These are phyloP conservation scores for Tolypocladium capitatum DNA, from an alignment of 2,329 filamentous ascomycete species.

Conservation along the genomic window DNA sequence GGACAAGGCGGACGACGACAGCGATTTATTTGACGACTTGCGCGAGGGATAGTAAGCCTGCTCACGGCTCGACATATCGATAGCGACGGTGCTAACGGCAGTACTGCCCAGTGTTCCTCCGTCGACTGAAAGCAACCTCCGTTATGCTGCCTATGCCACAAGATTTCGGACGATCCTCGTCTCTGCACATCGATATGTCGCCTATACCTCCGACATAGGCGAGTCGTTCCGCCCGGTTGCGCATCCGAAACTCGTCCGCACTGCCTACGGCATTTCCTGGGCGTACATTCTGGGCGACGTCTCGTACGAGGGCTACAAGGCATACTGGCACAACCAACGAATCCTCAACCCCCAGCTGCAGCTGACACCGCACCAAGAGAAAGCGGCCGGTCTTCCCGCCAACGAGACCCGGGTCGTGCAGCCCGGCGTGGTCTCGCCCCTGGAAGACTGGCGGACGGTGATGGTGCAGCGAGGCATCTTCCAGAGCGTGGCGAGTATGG, in stretches of 20 bases:
- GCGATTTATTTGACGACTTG: slow-evolving; percentile 63
- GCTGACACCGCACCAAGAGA: slow-evolving; percentile 35
- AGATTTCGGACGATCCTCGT: slow-evolving; percentile 77
- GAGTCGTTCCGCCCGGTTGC: slow-evolving; percentile 91
- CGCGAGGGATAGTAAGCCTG: slow-evolving; percentile 62
- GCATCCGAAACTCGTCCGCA: slow-evolving; percentile 66
- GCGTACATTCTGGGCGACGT: slow-evolving; percentile 86
- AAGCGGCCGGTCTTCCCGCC: slow-evolving; percentile 30
- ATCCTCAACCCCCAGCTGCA: slow-evolving; percentile 54
- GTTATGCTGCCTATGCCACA: slow-evolving; percentile 86
- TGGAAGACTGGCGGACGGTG: slow-evolving; percentile 83
- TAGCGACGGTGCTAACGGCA: slow-evolving; percentile 6
- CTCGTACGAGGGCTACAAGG: slow-evolving; percentile 85
- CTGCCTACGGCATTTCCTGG: slow-evolving; percentile 87
- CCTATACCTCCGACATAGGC: slow-evolving; percentile 92
- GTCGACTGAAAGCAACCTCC: slow-evolving; percentile 71
- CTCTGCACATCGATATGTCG: slow-evolving; percentile 88
- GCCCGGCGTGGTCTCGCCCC: slow-evolving; percentile 43
- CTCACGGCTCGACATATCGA: slow-evolving; percentile 1
- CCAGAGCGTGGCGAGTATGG: slow-evolving; percentile 86
- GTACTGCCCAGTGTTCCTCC: slow-evolving; percentile 35
- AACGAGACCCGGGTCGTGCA: slow-evolving; percentile 14
- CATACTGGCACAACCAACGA: slow-evolving; percentile 76
- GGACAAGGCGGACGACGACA: slow-evolving; percentile 47
- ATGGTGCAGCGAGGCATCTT: slow-evolving; percentile 88